phyloP scores from a whole-genome alignment of 305 asterid genomes.

The Fraxinus platypoda region DNA sequence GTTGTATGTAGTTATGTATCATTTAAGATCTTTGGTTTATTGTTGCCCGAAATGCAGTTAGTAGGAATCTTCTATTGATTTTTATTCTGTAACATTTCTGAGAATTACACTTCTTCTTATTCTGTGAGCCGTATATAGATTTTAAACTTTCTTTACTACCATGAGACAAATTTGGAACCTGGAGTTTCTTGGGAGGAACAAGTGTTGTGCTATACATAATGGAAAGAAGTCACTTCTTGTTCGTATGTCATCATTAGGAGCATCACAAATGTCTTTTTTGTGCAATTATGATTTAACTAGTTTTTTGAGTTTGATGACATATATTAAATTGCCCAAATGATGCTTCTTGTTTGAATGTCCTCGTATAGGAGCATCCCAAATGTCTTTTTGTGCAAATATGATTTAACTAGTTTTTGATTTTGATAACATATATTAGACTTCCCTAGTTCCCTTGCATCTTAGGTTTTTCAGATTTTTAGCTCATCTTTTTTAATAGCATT shows the following conservation, averaged over 20 bases:
- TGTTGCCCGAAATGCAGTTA: constrained; percentile 2
- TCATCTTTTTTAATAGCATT: background rate
- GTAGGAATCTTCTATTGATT: background rate
- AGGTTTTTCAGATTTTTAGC: background rate
- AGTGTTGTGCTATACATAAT: constrained; percentile 10
- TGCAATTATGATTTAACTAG: background rate
- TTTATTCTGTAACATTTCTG: background rate
- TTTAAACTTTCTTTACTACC: constrained; percentile 4
- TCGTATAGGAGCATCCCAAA: background rate
- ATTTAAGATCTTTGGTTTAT: constrained; percentile 20
- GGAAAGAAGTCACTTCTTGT: constrained; percentile 9
- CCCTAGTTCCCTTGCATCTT: background rate
- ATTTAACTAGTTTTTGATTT: background rate
- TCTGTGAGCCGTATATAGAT: constrained; percentile 3
- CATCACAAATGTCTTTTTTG: background rate
- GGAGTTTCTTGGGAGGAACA: background rate
- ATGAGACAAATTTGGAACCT: background rate
- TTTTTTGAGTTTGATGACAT: background rate
- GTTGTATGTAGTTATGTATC: constrained; percentile 41
- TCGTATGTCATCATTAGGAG: background rate
- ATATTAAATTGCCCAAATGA: background rate
- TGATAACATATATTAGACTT: background rate
- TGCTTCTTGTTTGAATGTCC: constrained; percentile 10
- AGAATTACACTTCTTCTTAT: constrained; percentile 3
- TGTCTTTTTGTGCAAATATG: background rate